Evolutionary conservation across 108 stramenopile genomes (phyloP).

Genomic region (Fistulifera pelliculosa): DNA sequence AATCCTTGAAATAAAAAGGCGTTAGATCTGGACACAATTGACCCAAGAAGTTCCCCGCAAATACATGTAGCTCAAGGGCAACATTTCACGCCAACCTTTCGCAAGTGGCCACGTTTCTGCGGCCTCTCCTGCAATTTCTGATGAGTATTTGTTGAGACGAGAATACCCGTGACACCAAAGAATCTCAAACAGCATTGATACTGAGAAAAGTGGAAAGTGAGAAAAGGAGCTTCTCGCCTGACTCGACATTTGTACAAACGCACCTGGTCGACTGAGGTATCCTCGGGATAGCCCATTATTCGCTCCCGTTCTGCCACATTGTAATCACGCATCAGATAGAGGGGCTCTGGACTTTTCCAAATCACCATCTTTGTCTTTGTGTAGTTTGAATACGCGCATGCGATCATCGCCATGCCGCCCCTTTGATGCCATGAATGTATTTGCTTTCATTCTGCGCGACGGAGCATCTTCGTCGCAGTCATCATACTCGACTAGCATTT

Average conservation of each 20-base stretch:
- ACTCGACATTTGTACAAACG: not conserved
- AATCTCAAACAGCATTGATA: not conserved
- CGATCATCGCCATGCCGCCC: not conserved
- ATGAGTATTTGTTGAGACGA: not conserved
- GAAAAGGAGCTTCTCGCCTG: not conserved
- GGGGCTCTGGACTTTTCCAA: not conserved
- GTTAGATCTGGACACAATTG: not conserved
- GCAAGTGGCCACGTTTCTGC: not conserved
- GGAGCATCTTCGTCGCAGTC: slow-evolving; percentile 7
- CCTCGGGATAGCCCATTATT: slow-evolving; percentile 27
- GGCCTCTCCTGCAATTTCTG: not conserved
- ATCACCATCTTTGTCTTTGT: not conserved
- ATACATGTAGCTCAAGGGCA: slow-evolving; percentile 4
- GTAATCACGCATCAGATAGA: slow-evolving; percentile 8
- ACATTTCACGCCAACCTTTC: slow-evolving; percentile 4
- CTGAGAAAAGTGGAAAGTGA: not conserved
- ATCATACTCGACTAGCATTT: slow-evolving; percentile 8
- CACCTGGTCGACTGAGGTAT: slow-evolving; percentile 17
- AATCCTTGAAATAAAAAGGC: not conserved
- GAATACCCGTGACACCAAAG: not conserved
- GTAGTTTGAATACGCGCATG: slow-evolving; percentile 11
- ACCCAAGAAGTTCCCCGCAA: slow-evolving; percentile 10
- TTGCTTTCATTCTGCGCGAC: slow-evolving; percentile 14
- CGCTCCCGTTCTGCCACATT: slow-evolving; percentile 18
- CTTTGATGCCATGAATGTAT: slow-evolving; percentile 9